phyloP scores from a whole-genome alignment of 1,139 yeast species.

The Magnusiomyces sp. region DNA sequence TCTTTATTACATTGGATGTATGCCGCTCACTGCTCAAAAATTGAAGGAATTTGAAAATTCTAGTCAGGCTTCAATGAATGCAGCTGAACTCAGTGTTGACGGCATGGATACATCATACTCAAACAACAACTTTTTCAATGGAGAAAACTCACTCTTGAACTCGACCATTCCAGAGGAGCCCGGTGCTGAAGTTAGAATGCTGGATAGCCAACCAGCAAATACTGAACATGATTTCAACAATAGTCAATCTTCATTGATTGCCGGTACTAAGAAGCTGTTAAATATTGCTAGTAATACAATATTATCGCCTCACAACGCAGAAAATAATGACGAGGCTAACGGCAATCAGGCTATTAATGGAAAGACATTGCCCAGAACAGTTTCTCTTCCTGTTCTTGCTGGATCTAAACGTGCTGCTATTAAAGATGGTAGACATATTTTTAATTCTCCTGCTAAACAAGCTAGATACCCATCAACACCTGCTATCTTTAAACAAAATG shows the following conservation, averaged over 20 bases:
- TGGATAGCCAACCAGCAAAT: no score
- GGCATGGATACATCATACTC: not conserved
- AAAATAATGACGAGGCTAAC: no score
- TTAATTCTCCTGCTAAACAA: constrained; percentile 18
- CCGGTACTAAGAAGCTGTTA: no score
- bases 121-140: not conserved
- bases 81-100: not conserved
- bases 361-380: constrained; percentile 19
- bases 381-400: constrained; percentile 25
- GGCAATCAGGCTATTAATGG: no score
- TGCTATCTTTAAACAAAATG: not conserved
- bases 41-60: constrained; percentile 20
- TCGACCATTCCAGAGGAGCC: no score
- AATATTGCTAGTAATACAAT: no score
- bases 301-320: no score
- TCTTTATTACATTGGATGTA: constrained; percentile 59
- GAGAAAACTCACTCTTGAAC: no score
- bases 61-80: constrained; percentile 16
- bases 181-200: no score
- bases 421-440: constrained; percentile 25
- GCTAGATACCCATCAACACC: constrained; percentile 12
- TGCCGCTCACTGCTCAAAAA: constrained; percentile 43
- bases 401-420: constrained; percentile 21
- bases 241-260: no score
- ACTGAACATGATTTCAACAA: no score